Base-by-base conservation (phyloP, 495 filamentous ascomycete genomes). In the Achaetomiella virescens region DNA sequence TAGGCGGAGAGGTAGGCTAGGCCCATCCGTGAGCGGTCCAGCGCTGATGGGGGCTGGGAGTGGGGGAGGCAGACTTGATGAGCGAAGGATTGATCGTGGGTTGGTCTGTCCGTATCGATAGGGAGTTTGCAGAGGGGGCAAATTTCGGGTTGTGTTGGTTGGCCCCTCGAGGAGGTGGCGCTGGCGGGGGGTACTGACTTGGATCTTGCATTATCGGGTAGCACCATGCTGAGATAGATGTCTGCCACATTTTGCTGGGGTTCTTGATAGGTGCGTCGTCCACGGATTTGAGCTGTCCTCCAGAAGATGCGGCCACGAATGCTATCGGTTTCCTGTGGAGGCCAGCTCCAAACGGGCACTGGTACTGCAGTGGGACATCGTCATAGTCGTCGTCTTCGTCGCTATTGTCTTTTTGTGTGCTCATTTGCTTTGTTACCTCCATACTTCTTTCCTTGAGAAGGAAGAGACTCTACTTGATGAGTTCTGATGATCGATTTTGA, bases 31-130 rank as follows among this genome's bases (percentile, higher is more conserved):
- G 76, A 78, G n/a, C 91, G 85, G 67, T 95, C 87, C 2, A 96
- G 71, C 52, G 87, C 80, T 0, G 90, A 95, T 2, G 92, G 92
- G 0, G 91, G 89, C 61, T 91, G 82, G 0, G 89, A 91, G 63
- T 96, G 89, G 15, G 78, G 62, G 2, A 96, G 78, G 60, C 84
- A 88, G 41, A 89, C 74, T 75, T 96, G 91, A 62, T 97, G 91
- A 0, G 87, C 85, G 54, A 95, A 76, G 12, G 85, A 87, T 6
- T 80, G 78, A 69, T 87, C 81, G 67, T 96, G 91, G 1, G 76
- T 43, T 15, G 10, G 36, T 8, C 0, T 2, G 15, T 35, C 27
- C 6, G 24, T 29, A 24, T 61, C 41, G 38, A 70, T 29, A n/a
- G 73, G 70, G 25, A 75, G 62, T 8, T 69, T 60, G 60, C 71